Evolutionary conservation across 2,329 filamentous ascomycete species (phyloP).

Genomic region (Aurifilum marmelostoma): DNA sequence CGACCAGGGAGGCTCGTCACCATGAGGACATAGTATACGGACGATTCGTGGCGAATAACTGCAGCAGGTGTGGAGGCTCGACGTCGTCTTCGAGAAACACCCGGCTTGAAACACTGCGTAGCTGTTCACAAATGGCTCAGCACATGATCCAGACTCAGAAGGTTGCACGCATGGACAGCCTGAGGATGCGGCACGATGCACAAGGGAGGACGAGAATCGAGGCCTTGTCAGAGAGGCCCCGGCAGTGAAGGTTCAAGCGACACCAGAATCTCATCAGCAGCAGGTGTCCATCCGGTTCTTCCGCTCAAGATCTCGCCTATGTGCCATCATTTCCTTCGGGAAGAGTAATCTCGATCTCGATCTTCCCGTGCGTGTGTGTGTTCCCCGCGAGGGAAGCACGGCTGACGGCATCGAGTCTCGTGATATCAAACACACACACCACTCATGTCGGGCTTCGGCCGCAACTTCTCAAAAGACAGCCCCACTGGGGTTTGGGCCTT

Average conservation of each 20-base stretch:
- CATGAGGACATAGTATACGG: background rate
- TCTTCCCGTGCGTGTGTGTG: background rate
- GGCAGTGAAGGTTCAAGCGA: background rate
- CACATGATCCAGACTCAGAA: no score
- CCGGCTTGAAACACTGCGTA: conserved; percentile 2
- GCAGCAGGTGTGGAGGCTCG: background rate
- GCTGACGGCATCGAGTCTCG: conserved; percentile 9
- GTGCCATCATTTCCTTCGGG: background rate
- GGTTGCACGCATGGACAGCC: background rate
- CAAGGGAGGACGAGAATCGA: background rate
- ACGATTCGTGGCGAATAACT: background rate
- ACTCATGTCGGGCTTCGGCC: background rate
- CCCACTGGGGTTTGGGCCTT: conserved; percentile 1
- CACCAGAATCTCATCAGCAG: background rate
- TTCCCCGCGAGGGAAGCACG: background rate
- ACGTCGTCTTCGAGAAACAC: background rate
- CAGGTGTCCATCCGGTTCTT: background rate
- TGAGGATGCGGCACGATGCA: background rate
- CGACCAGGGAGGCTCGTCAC: background rate
- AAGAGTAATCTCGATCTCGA: background rate
- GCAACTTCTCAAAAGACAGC: background rate
- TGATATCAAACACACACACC: background rate
- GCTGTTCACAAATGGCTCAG: conserved; percentile 4
- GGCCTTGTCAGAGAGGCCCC: background rate
- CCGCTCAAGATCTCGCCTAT: background rate